Evolutionary conservation across 768 basidiomycete species (phyloP).

Genomic region (Mycena galopus): DNA sequence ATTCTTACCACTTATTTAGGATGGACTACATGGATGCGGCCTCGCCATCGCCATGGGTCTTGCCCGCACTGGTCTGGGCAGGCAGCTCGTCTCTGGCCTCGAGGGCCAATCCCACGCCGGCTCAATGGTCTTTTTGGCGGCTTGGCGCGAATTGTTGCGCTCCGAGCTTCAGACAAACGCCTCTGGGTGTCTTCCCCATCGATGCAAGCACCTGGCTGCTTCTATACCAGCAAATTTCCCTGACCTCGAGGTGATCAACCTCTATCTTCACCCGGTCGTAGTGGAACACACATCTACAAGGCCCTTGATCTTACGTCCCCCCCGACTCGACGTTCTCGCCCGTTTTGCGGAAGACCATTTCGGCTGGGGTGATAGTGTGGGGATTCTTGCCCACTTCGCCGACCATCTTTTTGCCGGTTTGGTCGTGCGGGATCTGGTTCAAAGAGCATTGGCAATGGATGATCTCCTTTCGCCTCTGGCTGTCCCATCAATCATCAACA

Average conservation of each 20-base stretch:
- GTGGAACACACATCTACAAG: neutral
- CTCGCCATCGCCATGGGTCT: neutral
- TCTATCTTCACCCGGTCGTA: slow-evolving; percentile 54
- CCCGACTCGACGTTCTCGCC: slow-evolving; percentile 19
- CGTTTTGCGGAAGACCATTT: no score
- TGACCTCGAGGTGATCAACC: slow-evolving; percentile 47
- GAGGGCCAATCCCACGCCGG: neutral
- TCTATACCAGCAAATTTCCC: slow-evolving; percentile 49
- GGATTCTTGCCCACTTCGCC: slow-evolving; percentile 24
- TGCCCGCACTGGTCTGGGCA: slow-evolving; percentile 23
- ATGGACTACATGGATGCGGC: neutral
- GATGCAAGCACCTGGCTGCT: slow-evolving; percentile 43
- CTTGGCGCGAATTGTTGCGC: slow-evolving; percentile 13
- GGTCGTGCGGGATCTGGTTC: slow-evolving; percentile 19
- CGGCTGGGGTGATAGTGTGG: slow-evolving; percentile 18
- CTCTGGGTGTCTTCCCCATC: slow-evolving; percentile 39
- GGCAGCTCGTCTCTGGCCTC: slow-evolving; percentile 20
- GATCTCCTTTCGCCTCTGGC: no score
- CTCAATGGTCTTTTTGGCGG: neutral
- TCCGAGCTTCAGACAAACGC: slow-evolving; percentile 22
- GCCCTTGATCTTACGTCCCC: neutral
- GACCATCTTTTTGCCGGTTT: slow-evolving; percentile 20
- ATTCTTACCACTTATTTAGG: neutral
- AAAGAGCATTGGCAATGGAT: neutral
- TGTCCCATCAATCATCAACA: slow-evolving; percentile 9